These are phyloP conservation scores for Cryptococcus sp. DNA, from an alignment of 1,284 basidiomycete species.

Conservation along the genomic window DNA sequence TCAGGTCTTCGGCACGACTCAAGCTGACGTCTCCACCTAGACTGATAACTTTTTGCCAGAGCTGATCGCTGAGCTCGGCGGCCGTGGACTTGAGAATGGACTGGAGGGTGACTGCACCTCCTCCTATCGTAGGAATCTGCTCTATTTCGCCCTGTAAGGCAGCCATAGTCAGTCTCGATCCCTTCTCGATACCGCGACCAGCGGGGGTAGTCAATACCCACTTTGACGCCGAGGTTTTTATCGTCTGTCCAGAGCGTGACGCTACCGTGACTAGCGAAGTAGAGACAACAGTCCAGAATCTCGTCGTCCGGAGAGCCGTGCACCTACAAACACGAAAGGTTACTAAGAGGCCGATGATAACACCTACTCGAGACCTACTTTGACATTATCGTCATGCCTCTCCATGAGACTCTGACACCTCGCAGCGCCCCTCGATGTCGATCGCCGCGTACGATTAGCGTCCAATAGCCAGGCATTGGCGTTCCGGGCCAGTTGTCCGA, in stretches of 20 bases:
- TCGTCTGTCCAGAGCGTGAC: slow-evolving; percentile 35
- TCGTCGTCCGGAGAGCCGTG: slow-evolving; percentile 25
- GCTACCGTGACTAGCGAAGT: slow-evolving; percentile 14
- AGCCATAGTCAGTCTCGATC: background rate
- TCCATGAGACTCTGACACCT: slow-evolving; percentile 20
- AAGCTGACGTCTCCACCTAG: slow-evolving; percentile 5
- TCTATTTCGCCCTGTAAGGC: slow-evolving; percentile 20
- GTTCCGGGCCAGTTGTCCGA: slow-evolving; percentile 26
- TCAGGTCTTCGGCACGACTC: background rate
- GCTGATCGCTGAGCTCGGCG: slow-evolving; percentile 8
- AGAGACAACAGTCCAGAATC: slow-evolving; percentile 33
- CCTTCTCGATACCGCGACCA: no score
- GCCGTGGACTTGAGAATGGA: slow-evolving; percentile 6
- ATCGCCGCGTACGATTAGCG: slow-evolving; percentile 16
- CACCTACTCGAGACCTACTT: slow-evolving; percentile 3
- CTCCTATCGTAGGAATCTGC: slow-evolving; percentile 21
- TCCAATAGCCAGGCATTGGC: slow-evolving; percentile 36
- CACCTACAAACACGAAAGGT: background rate
- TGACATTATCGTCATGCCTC: slow-evolving; percentile 8
- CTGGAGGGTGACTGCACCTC: slow-evolving; percentile 6
- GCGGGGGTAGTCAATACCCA: slow-evolving; percentile 7
- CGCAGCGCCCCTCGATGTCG: slow-evolving; percentile 16
- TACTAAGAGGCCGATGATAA: background rate
- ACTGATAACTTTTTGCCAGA: slow-evolving; percentile 8
- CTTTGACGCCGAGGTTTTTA: slow-evolving; percentile 30